phyloP scores from a whole-genome alignment of 129 eudicot genomes.

The Dittrichia graveolens region DNA sequence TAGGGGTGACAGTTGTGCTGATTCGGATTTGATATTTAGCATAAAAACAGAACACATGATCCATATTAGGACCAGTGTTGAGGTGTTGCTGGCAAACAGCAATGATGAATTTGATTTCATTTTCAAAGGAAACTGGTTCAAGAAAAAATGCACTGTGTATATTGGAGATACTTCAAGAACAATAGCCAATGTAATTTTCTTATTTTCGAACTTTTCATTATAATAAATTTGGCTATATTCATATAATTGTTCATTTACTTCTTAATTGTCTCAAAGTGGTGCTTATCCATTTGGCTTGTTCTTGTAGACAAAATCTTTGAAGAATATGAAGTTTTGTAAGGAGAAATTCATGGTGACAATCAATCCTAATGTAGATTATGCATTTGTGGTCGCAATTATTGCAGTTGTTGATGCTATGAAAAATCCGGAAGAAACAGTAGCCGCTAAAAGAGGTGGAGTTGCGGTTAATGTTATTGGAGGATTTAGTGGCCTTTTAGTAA shows the following conservation, averaged over 20 bases:
- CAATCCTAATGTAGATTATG: slow-evolving; percentile 48
- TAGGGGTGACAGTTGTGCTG: background rate
- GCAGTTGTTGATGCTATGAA: slow-evolving; percentile 37
- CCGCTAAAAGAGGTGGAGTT: too few relatives aligned
- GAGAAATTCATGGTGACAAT: slow-evolving; percentile 47
- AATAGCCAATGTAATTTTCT: slow-evolving; percentile 36
- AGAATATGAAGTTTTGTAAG: slow-evolving; percentile 30
- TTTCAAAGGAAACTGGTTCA: slow-evolving; percentile 43
- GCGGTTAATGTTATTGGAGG: too few relatives aligned
- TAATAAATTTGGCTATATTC: background rate
- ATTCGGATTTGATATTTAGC: slow-evolving; percentile 5
- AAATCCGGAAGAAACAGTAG: background rate
- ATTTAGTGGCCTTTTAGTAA: too few relatives aligned
- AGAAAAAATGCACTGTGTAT: slow-evolving; percentile 29
- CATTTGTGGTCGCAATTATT: slow-evolving; percentile 46
- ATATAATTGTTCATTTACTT: too few relatives aligned
- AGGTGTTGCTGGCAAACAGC: slow-evolving; percentile 26
- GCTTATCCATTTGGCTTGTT: background rate
- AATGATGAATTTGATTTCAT: slow-evolving; percentile 3
- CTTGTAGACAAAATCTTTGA: slow-evolving; percentile 26
- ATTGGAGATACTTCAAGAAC: slow-evolving; percentile 34
- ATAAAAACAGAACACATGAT: background rate
- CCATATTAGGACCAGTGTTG: background rate
- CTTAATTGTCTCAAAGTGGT: background rate
- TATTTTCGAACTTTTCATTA: background rate